phyloP scores from a whole-genome alignment of 2,329 filamentous ascomycete species.

The Coleophoma eucalyptorum region DNA sequence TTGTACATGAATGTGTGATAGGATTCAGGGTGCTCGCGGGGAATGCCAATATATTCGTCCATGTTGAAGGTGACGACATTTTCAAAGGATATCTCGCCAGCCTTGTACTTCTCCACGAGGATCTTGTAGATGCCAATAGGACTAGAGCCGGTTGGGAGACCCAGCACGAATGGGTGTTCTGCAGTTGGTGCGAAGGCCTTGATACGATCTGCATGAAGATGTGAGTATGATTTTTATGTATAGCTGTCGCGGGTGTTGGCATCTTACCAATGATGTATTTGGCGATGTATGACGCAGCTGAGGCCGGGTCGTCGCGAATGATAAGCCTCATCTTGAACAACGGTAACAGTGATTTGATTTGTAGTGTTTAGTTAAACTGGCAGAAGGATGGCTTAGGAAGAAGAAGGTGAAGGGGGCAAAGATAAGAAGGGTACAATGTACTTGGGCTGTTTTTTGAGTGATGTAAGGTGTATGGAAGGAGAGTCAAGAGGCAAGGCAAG shows the following conservation, averaged over 20 bases:
- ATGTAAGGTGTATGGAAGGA: neutral
- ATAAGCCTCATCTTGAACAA: conserved; percentile 67
- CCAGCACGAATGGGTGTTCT: conserved; percentile 74
- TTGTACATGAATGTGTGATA: conserved; percentile 95
- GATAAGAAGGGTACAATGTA: neutral
- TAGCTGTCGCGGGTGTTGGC: neutral
- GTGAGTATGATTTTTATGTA: conserved; percentile 2
- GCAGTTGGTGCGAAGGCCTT: conserved; percentile 70
- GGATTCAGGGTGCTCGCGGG: conserved; percentile 77
- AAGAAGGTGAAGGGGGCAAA: neutral
- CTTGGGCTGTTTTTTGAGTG: neutral
- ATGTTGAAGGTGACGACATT: conserved; percentile 93
- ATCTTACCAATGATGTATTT: conserved; percentile 71
- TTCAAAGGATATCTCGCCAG: conserved; percentile 73
- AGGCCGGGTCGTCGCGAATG: conserved; percentile 67
- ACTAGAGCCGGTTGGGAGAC: conserved; percentile 79
- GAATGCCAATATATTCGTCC: conserved; percentile 86
- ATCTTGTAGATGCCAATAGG: conserved; percentile 75
- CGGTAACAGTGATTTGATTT: neutral
- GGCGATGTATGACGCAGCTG: conserved; percentile 72
- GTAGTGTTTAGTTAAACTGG: too few species aligned
- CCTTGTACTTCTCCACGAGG: conserved; percentile 68
- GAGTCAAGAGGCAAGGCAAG: neutral
- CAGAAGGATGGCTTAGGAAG: neutral
- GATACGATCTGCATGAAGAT: conserved; percentile 60